Base-by-base conservation (phyloP, 345 rosid species). In the Syzygium grande region DNA sequence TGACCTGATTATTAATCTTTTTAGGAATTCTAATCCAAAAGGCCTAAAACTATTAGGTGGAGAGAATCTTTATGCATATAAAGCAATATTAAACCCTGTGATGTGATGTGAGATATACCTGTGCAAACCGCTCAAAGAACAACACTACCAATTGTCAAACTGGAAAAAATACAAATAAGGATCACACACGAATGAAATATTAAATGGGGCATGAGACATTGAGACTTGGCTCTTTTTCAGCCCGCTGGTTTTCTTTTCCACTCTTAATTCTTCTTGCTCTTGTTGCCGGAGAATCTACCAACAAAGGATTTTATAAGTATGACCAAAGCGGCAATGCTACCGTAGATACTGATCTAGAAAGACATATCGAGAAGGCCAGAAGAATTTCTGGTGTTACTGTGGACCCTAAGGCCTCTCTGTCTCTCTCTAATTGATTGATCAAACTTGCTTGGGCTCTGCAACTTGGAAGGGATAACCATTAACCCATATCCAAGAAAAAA, bases 221-320 rank as follows among this genome's bases (percentile, higher is more conserved):
- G 43, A 41, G 78, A 65, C 43, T 30, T 65, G 78, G 23, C 43
- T 65, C 41, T 65, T 29, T 65, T 65, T 65, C 78, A 65, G 78
- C 78, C 43, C 29, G 52, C n/a, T 49, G 52, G 25, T 85, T 51
- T 77, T 68, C 73, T 78, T 43, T 30, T 34, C 51, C 30, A 8
- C 29, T 21, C 43, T 41, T 22, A 38, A 34, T 87, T 41, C 84
- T 84, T 85, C 14, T 61, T 90, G 43, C 53, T 53, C 55, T 80
- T 89, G 51, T 91, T 86, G 86, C 90, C 96, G 99, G 99, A 90
- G 99, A 98, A 94, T 87, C 92, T 84, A 92, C 99, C 68, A 91
- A 93, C 34, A 94, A 94, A 92, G 99, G 99, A n/a, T 98, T 96
- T 92, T 98, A 96, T 89, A 52, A 93, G 87, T 98, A 98, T 87